A percentile compares a stretch with the other conserved stretches of the same genome.
Evolutionary conservation across 345 rosid genomes (phyloP).

Genomic region (Hevea brasiliensis): DNA sequence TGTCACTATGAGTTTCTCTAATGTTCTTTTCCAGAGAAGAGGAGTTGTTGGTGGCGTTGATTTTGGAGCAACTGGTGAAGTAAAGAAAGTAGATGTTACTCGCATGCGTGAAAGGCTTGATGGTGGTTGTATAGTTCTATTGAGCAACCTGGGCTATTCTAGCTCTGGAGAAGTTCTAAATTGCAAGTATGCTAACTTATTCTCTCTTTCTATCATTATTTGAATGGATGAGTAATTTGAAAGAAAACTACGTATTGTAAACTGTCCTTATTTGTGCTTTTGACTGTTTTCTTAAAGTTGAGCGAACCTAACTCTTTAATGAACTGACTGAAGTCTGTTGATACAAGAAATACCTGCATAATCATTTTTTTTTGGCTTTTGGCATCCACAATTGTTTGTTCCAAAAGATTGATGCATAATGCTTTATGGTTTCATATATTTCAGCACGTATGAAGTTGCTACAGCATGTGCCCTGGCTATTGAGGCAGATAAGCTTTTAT

Average conservation of each 20-base stretch:
- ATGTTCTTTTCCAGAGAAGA: constrained; percentile 61
- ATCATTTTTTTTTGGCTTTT: background rate
- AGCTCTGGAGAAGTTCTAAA: constrained; percentile 96
- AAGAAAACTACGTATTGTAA: background rate
- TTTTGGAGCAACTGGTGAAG: constrained; percentile 95
- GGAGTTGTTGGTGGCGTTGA: constrained; percentile 94
- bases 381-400: background rate
- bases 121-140: constrained; percentile 70
- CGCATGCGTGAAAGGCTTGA: constrained; percentile 89
- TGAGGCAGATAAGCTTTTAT: constrained; percentile 94
- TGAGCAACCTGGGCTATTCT: constrained; percentile 92
- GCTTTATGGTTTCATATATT: constrained; percentile 20
- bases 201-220: background rate
- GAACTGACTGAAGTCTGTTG: background rate
- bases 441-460: constrained; percentile 97
- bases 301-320: background rate
- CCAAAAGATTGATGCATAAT: constrained; percentile 7
- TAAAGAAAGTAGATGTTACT: constrained; percentile 81
- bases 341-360: background rate
- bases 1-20: constrained; percentile 11
- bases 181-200: constrained; percentile 72
- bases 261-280: background rate
- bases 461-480: constrained; percentile 97
- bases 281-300: background rate
- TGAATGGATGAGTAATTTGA: background rate